Conservation (phyloP, 2,329 filamentous ascomycete genomes). For the Claviceps sorghi region DNA sequence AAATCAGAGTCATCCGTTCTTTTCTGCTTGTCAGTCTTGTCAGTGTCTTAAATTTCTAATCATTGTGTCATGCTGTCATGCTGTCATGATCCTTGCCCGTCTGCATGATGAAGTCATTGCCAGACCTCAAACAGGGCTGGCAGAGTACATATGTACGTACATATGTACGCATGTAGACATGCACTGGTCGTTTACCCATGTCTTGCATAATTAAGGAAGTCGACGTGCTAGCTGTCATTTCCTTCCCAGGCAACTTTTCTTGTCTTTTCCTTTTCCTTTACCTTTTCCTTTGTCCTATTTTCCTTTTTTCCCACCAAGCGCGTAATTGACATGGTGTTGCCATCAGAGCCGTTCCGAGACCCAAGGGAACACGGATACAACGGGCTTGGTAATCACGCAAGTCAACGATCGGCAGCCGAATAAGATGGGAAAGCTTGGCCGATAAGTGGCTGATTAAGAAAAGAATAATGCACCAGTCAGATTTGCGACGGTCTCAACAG, state of each 20-base stretch:
- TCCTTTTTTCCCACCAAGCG: background rate
- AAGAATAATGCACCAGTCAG: background rate
- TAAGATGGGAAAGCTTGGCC: conserved; percentile 5
- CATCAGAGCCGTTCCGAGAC: background rate
- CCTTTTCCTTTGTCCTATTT: no score
- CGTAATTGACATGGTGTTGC: background rate
- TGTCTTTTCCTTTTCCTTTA: background rate
- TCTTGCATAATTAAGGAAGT: background rate
- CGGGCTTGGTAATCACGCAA: background rate
- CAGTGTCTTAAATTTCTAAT: no score
- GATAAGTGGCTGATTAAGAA: background rate
- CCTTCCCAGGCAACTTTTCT: background rate
- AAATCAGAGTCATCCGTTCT: background rate
- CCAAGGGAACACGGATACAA: background rate
- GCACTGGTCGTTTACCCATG: background rate
- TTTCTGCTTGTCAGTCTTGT: background rate
- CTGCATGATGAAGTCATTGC: background rate
- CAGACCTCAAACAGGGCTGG: background rate
- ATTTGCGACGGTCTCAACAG: background rate
- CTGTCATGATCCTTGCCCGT: background rate
- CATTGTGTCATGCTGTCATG: no score
- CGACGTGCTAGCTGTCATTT: background rate
- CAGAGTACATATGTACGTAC: no score
- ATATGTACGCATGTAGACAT: no score
- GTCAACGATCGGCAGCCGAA: conserved; percentile 5